Base-by-base conservation (phyloP, 352 stramenopile species). In the Pythium myriotylum region DNA sequence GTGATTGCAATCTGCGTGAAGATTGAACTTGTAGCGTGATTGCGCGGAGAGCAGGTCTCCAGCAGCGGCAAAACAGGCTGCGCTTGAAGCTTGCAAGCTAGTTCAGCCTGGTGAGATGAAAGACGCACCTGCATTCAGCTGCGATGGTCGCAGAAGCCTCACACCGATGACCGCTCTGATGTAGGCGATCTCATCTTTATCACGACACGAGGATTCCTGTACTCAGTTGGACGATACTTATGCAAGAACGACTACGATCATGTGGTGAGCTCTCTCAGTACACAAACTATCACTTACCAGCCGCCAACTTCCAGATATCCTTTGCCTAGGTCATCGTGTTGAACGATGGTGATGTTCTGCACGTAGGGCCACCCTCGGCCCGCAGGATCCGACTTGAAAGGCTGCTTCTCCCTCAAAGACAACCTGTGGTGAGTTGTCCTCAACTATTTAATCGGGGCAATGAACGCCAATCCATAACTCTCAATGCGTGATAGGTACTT, bases 151-250 rank as follows among this genome's bases (percentile, higher is more conserved):
- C 19, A 9, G 41, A 4, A 13, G n/a, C 2, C 32, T 23, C 16
- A 22, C 17, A 40, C 33, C 4, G 27, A 17, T 37, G 5, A 23
- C 7, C 46, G 32, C 17, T n/a, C n/a, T n/a, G n/a, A n/a, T n/a
- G n/a, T 56, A 91, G 83, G 83, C 39, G 83, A 92, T 59, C 40
- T 92, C 43, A 88, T 92, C 50, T 92, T 92, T 58, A 92, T 90
- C 60, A 92, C 80, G 2, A 90, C 83, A 3, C 86, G 70, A 53
- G 83, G 83, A 14, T 74, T 88, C 53, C 59, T 89, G 8, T 92
- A 89, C 49, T 92, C 80, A 17, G 67, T 86, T 35, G 80, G 71
- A 24, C 72, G 83, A 48, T 88, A 77, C 43, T 24, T 88, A 32
- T 84, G 76, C 4, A 70, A 81, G 41, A 92, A 84, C 35, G 79